Evolutionary conservation across 2,329 filamentous ascomycete genomes (phyloP).

Genomic region (Calonectria henricotiae): DNA sequence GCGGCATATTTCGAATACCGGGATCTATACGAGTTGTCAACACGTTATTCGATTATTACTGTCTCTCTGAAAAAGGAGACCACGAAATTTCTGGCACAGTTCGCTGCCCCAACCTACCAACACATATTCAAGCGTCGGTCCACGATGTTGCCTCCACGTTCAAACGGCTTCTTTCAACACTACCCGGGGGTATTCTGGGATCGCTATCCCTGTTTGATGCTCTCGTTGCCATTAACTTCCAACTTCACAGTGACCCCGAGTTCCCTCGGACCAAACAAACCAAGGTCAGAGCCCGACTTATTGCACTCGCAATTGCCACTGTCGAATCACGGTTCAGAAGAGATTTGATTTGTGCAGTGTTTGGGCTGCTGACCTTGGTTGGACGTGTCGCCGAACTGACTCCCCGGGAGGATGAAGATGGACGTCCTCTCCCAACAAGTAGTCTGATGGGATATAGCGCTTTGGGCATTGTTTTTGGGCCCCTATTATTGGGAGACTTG

Average conservation of each 20-base stretch:
- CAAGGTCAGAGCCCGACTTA: slow-evolving; percentile 75
- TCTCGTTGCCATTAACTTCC: slow-evolving; percentile 73
- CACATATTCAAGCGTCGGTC: slow-evolving; percentile 72
- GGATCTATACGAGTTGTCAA: slow-evolving; percentile 73
- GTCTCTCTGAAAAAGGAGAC: slow-evolving; percentile 64
- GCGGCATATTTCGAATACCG: slow-evolving; percentile 76
- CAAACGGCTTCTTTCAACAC: slow-evolving; percentile 75
- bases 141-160: slow-evolving; percentile 80
- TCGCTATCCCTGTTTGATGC: slow-evolving; percentile 75
- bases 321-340: slow-evolving; percentile 74
- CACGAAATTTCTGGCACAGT: slow-evolving; percentile 72
- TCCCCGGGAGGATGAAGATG: slow-evolving; percentile 68
- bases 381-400: slow-evolving; percentile 72
- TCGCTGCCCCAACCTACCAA: slow-evolving; percentile 72
- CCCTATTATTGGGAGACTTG: slow-evolving; percentile 74
- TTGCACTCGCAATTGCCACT: slow-evolving; percentile 75
- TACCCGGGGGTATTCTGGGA: slow-evolving; percentile 79
- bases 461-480: slow-evolving; percentile 77
- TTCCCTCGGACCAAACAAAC: slow-evolving; percentile 69
- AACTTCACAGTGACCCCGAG: slow-evolving; percentile 69
- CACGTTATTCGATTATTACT: slow-evolving; percentile 77
- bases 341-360: slow-evolving; percentile 78
- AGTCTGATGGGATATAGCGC: slow-evolving; percentile 78
- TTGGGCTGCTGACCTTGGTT: slow-evolving; percentile 76
- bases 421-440: slow-evolving; percentile 68